Evolutionary conservation across 2,329 filamentous ascomycete species (phyloP).

Genomic region (Penicillium sp.): DNA sequence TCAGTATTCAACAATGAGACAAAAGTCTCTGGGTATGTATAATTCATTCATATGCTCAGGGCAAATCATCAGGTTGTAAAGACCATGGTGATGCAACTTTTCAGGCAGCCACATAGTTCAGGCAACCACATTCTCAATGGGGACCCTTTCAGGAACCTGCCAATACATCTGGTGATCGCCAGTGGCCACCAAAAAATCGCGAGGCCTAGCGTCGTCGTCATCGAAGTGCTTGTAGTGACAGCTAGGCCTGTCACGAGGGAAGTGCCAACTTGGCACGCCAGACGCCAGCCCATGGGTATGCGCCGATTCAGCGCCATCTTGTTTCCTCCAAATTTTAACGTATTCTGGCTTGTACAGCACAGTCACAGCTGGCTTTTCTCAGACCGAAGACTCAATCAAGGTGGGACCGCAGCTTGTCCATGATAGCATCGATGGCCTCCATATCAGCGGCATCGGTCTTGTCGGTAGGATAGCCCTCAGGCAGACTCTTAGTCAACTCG

Average conservation of each 20-base stretch:
- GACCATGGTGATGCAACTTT: not conserved
- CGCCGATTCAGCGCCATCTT: not conserved
- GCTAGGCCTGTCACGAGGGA: not conserved
- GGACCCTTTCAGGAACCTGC: conserved; percentile 3
- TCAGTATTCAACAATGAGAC: conserved; percentile 4
- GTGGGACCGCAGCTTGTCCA: conserved; percentile 60
- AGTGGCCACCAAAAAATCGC: not conserved
- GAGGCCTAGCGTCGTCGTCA: not conserved
- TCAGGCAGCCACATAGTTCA: conserved; percentile 6
- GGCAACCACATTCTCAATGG: conserved; percentile 5
- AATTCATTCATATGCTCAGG: conserved; percentile 6
- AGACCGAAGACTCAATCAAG: conserved; percentile 28
- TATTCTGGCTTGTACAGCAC: conserved; percentile 2
- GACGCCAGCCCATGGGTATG: not conserved
- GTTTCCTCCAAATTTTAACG: not conserved
- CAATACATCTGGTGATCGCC: not conserved
- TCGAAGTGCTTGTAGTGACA: not conserved
- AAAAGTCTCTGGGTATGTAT: conserved; percentile 14
- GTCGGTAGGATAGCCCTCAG: conserved; percentile 55
- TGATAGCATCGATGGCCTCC: conserved; percentile 75
- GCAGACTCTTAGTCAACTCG: conserved; percentile 63
- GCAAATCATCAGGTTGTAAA: conserved; percentile 2
- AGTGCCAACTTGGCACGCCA: not conserved
- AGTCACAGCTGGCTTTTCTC: conserved; percentile 3
- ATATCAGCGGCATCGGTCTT: conserved; percentile 81